Evolutionary conservation across 768 basidiomycete genomes (phyloP).

Genomic region (Daedaleopsis nitida): DNA sequence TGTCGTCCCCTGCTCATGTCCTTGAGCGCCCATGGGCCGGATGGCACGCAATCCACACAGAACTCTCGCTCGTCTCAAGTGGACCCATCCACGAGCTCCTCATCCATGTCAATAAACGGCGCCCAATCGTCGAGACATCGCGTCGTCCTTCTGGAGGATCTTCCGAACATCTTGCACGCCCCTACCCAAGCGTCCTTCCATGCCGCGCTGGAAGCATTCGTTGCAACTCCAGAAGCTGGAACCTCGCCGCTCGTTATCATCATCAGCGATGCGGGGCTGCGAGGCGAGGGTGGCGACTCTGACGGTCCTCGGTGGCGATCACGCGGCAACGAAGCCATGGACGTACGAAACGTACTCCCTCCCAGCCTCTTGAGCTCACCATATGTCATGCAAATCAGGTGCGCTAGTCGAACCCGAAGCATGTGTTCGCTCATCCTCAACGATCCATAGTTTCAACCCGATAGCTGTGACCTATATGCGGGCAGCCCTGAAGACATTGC

Average conservation of each 20-base stretch:
- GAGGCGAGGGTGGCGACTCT: slow-evolving; percentile 61
- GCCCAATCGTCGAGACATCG: slow-evolving; percentile 37
- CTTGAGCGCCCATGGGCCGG: not conserved
- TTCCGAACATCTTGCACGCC: slow-evolving; percentile 86
- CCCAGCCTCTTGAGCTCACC: slow-evolving; percentile 68
- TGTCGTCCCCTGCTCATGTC: slow-evolving; percentile 55
- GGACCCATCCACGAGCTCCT: slow-evolving; percentile 2
- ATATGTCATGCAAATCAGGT: slow-evolving; percentile 83
- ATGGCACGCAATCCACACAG: slow-evolving; percentile 7
- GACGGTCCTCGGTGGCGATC: slow-evolving; percentile 42
- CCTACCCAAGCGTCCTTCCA: slow-evolving; percentile 75
- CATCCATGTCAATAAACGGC: not conserved
- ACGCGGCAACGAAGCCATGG: slow-evolving; percentile 58
- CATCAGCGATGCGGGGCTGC: slow-evolving; percentile 78
- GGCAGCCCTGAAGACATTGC: slow-evolving; percentile 70
- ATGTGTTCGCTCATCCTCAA: not conserved
- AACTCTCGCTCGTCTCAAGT: not conserved
- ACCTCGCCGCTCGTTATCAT: slow-evolving; percentile 76
- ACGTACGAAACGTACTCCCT: slow-evolving; percentile 72
- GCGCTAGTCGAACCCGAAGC: slow-evolving; percentile 27
- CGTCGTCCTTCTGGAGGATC: slow-evolving; percentile 82
- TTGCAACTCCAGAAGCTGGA: slow-evolving; percentile 33
- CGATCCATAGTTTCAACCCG: slow-evolving; percentile 66
- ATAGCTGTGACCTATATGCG: slow-evolving; percentile 85
- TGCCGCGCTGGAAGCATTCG: slow-evolving; percentile 60